Evolutionary conservation across 192 early-diverging fungal species (phyloP).

Genomic region (Linnemannia schmuckeri): DNA sequence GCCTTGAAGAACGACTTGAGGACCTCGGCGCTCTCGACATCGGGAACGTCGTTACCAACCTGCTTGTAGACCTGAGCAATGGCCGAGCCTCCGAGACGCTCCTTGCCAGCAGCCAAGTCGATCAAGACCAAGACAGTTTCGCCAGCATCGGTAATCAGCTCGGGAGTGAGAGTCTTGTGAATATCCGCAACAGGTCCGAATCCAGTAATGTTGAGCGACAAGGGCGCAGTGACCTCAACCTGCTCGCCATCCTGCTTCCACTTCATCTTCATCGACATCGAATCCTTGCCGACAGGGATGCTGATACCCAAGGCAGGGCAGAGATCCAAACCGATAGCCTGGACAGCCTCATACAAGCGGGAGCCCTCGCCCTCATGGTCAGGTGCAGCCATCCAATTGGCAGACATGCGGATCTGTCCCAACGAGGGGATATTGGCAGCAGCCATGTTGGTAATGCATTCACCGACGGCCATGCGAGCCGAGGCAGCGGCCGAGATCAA

Average conservation of each 20-base stretch:
- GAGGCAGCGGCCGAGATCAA: conserved; percentile 88
- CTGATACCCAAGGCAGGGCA: conserved; percentile 94
- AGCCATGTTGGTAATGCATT: conserved; percentile 91
- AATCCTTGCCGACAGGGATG: conserved; percentile 99
- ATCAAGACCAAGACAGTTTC: conserved; percentile 84
- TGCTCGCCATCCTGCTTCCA: conserved; percentile 72
- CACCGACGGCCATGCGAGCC: conserved; percentile 97
- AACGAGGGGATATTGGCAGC: conserved; percentile 87
- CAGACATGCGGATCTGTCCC: conserved; percentile 85
- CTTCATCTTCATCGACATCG: conserved; percentile 99
- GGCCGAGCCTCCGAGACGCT: conserved; percentile 93
- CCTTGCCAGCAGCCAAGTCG: conserved; percentile 86
- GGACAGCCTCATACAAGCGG: conserved; percentile 91
- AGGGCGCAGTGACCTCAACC: conserved; percentile 85
- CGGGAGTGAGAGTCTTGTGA: conserved; percentile 91
- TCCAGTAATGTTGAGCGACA: conserved; percentile 94
- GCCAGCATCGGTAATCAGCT: conserved; percentile 68
- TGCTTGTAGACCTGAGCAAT: conserved; percentile 96
- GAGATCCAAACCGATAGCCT: conserved; percentile 93
- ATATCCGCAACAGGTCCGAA: conserved; percentile 91
- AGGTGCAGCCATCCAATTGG: conserved; percentile 99
- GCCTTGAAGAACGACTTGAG: conserved; percentile 86
- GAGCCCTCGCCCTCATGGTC: conserved; percentile 93
- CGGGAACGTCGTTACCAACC: conserved; percentile 83
- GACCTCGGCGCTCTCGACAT: conserved; percentile 80